These are phyloP conservation scores for Pythium phragmitis DNA, from an alignment of 352 stramenopile genomes.

Conservation along the genomic window DNA sequence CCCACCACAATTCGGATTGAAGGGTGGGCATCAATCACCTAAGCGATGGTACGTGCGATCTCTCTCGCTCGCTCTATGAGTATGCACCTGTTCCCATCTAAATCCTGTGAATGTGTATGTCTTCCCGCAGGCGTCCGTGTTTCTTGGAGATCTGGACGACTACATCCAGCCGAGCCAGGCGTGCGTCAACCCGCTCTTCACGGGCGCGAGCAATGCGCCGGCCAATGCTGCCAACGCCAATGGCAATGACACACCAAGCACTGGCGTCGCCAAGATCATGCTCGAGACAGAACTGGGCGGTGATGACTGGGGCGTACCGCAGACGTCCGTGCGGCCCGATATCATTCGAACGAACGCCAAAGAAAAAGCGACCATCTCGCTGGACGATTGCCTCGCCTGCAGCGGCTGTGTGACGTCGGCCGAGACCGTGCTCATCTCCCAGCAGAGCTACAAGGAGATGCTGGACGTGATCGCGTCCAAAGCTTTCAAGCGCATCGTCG, in stretches of 20 bases:
- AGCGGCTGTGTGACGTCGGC: conserved; percentile 97
- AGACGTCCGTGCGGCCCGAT: conserved; percentile 47
- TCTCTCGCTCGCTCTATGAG: neutral
- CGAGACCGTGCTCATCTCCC: conserved; percentile 97
- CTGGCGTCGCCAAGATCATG: conserved; percentile 64
- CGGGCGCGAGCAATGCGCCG: conserved; percentile 29
- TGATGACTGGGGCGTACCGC: conserved; percentile 49
- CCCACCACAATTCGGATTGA: conserved; percentile 9
- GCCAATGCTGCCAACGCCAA: conserved; percentile 6
- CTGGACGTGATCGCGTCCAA: conserved; percentile 57
- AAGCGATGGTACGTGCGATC: conserved; percentile 22
- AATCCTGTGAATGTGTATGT: neutral
- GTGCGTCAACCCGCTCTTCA: conserved; percentile 93
- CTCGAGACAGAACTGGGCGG: conserved; percentile 71
- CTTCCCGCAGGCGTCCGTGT: conserved; percentile 80
- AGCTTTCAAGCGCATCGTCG: conserved; percentile 62
- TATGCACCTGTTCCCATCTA: neutral
- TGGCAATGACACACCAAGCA: conserved; percentile 6
- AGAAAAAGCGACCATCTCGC: conserved; percentile 91
- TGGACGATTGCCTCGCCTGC: conserved; percentile 97
- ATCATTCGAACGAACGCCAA: conserved; percentile 76
- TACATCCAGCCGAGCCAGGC: conserved; percentile 94
- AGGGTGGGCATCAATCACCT: conserved; percentile 10
- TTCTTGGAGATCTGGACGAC: conserved; percentile 92
- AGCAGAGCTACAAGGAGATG: conserved; percentile 92